Base-by-base conservation (phyloP, 2,329 filamentous ascomycete genomes). In the Gremmenia infestans region DNA sequence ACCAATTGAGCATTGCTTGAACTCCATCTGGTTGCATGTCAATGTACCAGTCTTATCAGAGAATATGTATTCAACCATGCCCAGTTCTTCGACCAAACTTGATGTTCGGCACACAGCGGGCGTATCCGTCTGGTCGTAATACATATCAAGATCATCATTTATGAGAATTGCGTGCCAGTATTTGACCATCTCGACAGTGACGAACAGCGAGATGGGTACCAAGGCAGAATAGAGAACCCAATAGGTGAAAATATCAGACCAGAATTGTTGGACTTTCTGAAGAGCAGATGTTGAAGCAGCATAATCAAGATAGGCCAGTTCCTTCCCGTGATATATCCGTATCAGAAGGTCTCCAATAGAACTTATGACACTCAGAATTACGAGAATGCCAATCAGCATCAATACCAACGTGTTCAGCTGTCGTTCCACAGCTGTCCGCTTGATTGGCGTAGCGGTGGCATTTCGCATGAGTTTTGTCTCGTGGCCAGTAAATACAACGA, bases 391-490 rank as follows among this genome's bases (percentile, higher is more conserved):
- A 49, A 97, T 87, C 40, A 99, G 82, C 76, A 96, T 87, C 62
- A 99, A 77, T 68, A 99, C 96, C 60, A 97, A 88, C 66, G 86
- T 83, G 72, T 99, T 99, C 64, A 99, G 88, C 77, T 95, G 89
- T 60, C 87, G 85, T 74, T 99, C 94, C 6, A 99, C 93, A 64
- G 92, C 93, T 37, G 94, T 99, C 55, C 93, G 88, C 77, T 99
- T 99, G 76, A 99, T 99, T 5, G 94, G 95, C 1, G 94, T 88
- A 4, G 93, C 93, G 3, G 93, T 99, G 17, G 94, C 95, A 71
- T 99, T 99, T 65, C 94, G 87, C 94, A 99, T 97, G 60, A 99
- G 81, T 74, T 99, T 99, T 6, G 94, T 97, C 75, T 99, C 94
- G 73, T 99, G 94, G 51, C 94, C 94, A 2, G 91, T 96, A 68